Percentiles rank a stretch among this genome's conserved stretches.
Evolutionary conservation across 805 yeast species (phyloP).

Genomic region (Phaffomyces thermotolerans): DNA sequence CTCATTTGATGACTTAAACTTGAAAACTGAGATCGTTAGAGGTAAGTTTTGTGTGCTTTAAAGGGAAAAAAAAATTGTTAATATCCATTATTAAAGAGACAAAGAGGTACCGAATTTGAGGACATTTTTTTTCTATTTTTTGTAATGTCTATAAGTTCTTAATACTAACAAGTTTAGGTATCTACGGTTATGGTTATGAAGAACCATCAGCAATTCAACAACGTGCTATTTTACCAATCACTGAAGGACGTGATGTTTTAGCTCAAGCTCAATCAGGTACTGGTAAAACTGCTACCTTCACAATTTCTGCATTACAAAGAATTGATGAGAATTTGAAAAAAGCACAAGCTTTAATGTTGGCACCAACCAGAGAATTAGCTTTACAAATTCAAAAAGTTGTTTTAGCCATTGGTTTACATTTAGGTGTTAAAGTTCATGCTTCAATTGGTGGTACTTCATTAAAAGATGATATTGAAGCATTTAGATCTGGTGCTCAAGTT

Average conservation of each 20-base stretch:
- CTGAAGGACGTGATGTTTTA: constrained; percentile 89
- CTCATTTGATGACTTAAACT: constrained; percentile 73
- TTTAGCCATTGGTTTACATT: constrained; percentile 79
- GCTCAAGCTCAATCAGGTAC: constrained; percentile 99
- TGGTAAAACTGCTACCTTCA: constrained; percentile 97
- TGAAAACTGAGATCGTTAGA: constrained; percentile 54
- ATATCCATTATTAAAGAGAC: no score
- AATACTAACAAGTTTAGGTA: constrained; percentile 37
- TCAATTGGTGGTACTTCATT: constrained; percentile 96
- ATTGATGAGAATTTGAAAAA: constrained; percentile 66
- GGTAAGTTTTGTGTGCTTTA: constrained; percentile 20
- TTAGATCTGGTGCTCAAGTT: constrained; percentile 81
- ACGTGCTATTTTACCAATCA: constrained; percentile 93
- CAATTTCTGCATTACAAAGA: constrained; percentile 72
- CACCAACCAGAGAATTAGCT: constrained; percentile 98
- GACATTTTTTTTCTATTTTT: no score
- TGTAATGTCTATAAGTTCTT: no score
- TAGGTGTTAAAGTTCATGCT: constrained; percentile 89
- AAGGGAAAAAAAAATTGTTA: no score
- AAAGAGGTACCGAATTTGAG: no score
- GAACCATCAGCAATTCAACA: constrained; percentile 96
- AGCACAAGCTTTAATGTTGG: constrained; percentile 88
- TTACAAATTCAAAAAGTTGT: constrained; percentile 93
- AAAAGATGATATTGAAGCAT: constrained; percentile 79
- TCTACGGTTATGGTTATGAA: constrained; percentile 91